These are phyloP conservation scores for Ascochyta fabae DNA, from an alignment of 2,329 filamentous ascomycete genomes.

Conservation along the genomic window DNA sequence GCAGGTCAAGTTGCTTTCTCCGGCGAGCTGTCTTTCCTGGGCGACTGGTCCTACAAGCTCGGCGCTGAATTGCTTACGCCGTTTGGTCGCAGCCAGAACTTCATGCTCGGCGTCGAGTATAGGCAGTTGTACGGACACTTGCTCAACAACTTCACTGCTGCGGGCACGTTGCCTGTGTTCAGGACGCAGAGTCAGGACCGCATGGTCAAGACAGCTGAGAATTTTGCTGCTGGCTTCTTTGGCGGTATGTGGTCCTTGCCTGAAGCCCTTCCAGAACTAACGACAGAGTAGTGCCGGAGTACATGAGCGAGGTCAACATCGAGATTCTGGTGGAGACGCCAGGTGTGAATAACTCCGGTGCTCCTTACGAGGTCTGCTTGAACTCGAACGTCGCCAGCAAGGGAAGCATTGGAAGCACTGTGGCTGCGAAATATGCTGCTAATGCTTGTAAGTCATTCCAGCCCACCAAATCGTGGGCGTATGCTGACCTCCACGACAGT, in stretches of 20 bases:
- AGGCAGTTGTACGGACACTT: slow-evolving; percentile 53
- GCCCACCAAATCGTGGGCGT: background rate
- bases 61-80: slow-evolving; percentile 41
- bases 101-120: slow-evolving; percentile 51
- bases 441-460: slow-evolving; percentile 25
- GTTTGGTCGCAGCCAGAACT: slow-evolving; percentile 47
- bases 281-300: slow-evolving; percentile 31
- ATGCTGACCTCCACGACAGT: slow-evolving; percentile 10
- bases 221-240: slow-evolving; percentile 44
- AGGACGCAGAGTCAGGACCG: slow-evolving; percentile 40
- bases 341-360: slow-evolving; percentile 39
- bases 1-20: slow-evolving; percentile 29
- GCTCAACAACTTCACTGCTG: slow-evolving; percentile 53
- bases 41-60: slow-evolving; percentile 39
- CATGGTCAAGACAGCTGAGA: slow-evolving; percentile 43
- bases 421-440: slow-evolving; percentile 31
- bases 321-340: slow-evolving; percentile 38
- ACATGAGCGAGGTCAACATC: slow-evolving; percentile 36
- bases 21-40: slow-evolving; percentile 36
- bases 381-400: slow-evolving; percentile 37
- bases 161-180: slow-evolving; percentile 49
- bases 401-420: slow-evolving; percentile 36
- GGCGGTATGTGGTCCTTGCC: slow-evolving; percentile 10
- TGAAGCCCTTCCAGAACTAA: background rate
- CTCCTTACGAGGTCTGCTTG: slow-evolving; percentile 38